These are phyloP conservation scores for Datisca glomerata DNA, from an alignment of 306 rosid species.

Conservation along the genomic window DNA sequence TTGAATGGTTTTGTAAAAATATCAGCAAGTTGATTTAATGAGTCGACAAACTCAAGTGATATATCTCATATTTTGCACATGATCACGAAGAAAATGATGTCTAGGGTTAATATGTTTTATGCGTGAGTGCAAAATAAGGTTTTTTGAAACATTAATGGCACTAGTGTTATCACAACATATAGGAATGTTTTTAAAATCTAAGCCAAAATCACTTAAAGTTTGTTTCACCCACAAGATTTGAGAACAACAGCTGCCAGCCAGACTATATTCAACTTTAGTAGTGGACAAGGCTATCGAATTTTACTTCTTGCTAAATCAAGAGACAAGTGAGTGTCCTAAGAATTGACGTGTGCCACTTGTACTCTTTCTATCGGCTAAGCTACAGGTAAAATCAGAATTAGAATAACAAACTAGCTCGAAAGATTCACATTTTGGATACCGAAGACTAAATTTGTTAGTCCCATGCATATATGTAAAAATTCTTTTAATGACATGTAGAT, in stretches of 20 bases:
- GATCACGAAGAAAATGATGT: background rate
- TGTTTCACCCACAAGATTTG: too few species aligned
- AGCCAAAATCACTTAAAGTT: too few species aligned
- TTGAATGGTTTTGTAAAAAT: background rate
- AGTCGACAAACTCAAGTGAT: background rate
- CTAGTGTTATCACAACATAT: background rate
- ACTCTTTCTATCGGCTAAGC: background rate
- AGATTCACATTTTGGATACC: background rate
- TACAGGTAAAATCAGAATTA: background rate
- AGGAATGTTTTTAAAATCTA: too few species aligned
- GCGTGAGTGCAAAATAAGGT: background rate
- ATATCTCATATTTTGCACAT: background rate
- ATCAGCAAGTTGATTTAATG: background rate
- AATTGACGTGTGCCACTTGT: background rate
- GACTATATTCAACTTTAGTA: background rate
- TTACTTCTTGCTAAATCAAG: background rate
- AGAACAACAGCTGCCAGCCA: background rate
- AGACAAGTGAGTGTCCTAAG: background rate
- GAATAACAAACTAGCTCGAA: background rate
- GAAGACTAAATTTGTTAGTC: background rate
- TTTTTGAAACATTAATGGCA: background rate
- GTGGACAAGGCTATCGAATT: background rate
- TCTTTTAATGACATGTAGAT: background rate
- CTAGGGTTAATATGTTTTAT: background rate
- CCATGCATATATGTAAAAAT: background rate